Conservation (phyloP, 2,329 filamentous ascomycete genomes). For the Penicillium janthinellum region DNA sequence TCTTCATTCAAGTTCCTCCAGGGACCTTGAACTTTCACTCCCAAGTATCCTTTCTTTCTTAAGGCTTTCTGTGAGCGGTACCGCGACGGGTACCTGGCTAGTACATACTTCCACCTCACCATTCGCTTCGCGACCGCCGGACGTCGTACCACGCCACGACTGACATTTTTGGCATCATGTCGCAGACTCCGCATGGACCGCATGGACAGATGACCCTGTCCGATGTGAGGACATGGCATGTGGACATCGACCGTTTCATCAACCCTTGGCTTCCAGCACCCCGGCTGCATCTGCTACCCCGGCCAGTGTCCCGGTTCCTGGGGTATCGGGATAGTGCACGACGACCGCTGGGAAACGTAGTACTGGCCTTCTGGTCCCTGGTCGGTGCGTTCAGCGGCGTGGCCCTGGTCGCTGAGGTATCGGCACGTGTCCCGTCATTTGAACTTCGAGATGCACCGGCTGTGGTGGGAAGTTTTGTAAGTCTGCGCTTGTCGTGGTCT, state of each 20-base stretch:
- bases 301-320: constrained; percentile 67
- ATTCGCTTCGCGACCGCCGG: background rate
- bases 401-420: constrained; percentile 60
- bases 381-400: constrained; percentile 66
- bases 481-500: constrained; percentile 32
- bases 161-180: constrained; percentile 8
- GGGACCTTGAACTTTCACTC: background rate
- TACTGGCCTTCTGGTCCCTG: constrained; percentile 64
- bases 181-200: constrained; percentile 1
- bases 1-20: background rate
- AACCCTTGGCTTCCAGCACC: constrained; percentile 71
- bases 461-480: constrained; percentile 71
- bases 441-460: constrained; percentile 56
- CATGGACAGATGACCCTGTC: constrained; percentile 16
- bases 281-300: constrained; percentile 65
- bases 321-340: constrained; percentile 56
- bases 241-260: constrained; percentile 76
- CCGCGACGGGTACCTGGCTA: background rate
- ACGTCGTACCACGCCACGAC: background rate
- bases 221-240: constrained; percentile 47
- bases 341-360: constrained; percentile 57
- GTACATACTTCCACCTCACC: background rate
- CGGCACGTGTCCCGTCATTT: constrained; percentile 58
- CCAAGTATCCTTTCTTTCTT: background rate
- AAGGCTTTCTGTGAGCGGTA: background rate